Evolutionary conservation across 2,329 filamentous ascomycete species (phyloP).

Genomic region (Zymoseptoria passerinii): DNA sequence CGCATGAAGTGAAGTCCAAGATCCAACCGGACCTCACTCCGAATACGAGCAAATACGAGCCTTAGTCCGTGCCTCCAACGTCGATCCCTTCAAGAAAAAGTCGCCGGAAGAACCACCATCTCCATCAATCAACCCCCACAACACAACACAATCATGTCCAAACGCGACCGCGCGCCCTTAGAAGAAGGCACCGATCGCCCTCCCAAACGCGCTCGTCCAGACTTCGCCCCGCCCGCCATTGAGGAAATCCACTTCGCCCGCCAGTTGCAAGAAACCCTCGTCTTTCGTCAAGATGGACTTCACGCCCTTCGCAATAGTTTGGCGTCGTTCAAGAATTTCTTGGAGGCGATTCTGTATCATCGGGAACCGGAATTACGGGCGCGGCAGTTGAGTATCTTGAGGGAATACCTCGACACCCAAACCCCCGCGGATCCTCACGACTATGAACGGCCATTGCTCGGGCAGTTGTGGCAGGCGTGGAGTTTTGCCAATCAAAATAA

Average conservation of each 20-base stretch:
- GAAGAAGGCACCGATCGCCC: slow-evolving; percentile 20
- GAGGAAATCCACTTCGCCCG: slow-evolving; percentile 56
- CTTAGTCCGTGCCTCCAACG: neutral
- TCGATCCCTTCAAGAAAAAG: neutral
- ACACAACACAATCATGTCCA: slow-evolving; percentile 19
- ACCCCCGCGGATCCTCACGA: slow-evolving; percentile 43
- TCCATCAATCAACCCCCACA: neutral
- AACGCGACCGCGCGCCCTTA: slow-evolving; percentile 14
- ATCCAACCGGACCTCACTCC: neutral
- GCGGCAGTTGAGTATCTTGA: slow-evolving; percentile 51
- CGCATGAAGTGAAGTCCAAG: too few relatives aligned
- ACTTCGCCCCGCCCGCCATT: slow-evolving; percentile 41
- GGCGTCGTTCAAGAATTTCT: slow-evolving; percentile 61
- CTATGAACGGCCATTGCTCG: slow-evolving; percentile 56
- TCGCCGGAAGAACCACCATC: neutral
- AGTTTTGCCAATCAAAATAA: slow-evolving; percentile 70
- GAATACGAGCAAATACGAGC: neutral
- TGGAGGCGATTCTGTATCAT: slow-evolving; percentile 54
- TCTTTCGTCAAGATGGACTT: slow-evolving; percentile 60
- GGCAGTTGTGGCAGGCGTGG: slow-evolving; percentile 83
- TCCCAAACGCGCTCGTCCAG: slow-evolving; percentile 25
- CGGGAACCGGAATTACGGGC: slow-evolving; percentile 43
- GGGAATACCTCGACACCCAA: slow-evolving; percentile 59
- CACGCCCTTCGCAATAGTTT: slow-evolving; percentile 60
- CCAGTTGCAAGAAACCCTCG: slow-evolving; percentile 60